Percentiles rank a stretch among this genome's conserved stretches.
Evolutionary conservation across 2,329 filamentous ascomycete genomes (phyloP).

Genomic region (Knoxdaviesia capensis): DNA sequence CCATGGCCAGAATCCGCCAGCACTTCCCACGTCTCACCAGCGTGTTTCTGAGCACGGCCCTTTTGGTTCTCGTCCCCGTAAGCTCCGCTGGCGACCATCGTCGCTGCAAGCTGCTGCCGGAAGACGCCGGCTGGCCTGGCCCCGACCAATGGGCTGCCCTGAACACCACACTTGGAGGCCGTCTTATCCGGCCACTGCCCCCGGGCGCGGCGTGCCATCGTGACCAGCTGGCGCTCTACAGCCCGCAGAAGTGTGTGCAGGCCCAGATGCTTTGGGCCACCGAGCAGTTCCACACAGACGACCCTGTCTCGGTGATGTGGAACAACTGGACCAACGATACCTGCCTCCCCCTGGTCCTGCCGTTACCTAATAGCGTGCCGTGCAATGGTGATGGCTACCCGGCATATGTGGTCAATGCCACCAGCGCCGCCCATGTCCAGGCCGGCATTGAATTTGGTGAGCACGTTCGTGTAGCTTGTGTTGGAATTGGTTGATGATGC

Average conservation of each 20-base stretch:
- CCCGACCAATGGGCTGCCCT: constrained; percentile 23
- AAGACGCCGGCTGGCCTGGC: constrained; percentile 32
- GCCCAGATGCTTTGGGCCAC: constrained; percentile 7
- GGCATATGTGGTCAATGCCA: constrained; percentile 19
- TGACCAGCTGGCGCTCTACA: constrained; percentile 4
- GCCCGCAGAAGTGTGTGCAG: constrained; percentile 11
- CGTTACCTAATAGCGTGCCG: constrained; percentile 9
- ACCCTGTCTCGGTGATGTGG: constrained; percentile 7
- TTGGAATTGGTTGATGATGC: no score
- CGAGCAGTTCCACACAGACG: no score
- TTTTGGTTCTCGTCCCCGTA: no score
- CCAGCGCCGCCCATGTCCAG: constrained; percentile 22
- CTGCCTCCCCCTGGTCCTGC: constrained; percentile 2
- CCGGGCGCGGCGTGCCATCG: constrained; percentile 30
- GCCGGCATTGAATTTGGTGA: constrained; percentile 23
- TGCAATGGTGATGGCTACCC: constrained; percentile 22
- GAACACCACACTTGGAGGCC: constrained; percentile 28
- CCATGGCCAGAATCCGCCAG: no score
- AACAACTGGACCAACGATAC: constrained; percentile 5
- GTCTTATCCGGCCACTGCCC: constrained; percentile 29
- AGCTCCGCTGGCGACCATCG: no score
- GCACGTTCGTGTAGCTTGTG: constrained; percentile 5
- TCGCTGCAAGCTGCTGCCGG: constrained; percentile 25
- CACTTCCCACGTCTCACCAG: no score
- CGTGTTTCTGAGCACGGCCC: no score